Evolutionary conservation across 805 yeast species (phyloP).

Genomic region (Metschnikowia lochheadii): DNA sequence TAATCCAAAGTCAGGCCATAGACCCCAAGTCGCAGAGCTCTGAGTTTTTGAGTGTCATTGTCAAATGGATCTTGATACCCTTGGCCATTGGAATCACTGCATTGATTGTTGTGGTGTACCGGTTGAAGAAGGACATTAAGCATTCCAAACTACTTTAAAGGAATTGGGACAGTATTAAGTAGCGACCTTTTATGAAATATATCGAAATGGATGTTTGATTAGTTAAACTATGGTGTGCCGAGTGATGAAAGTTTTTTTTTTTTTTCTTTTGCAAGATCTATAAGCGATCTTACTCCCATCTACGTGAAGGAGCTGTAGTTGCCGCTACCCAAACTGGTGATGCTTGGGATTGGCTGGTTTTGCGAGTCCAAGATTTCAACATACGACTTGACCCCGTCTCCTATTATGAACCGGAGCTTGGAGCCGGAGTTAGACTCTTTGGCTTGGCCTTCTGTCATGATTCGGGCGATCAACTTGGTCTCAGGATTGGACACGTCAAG

Average conservation of each 20-base stretch:
- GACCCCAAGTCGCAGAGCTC: constrained; percentile 17
- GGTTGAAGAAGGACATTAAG: constrained; percentile 59
- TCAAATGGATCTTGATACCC: constrained; percentile 41
- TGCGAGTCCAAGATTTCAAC: constrained; percentile 31
- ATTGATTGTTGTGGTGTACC: constrained; percentile 45
- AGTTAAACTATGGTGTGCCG: neutral
- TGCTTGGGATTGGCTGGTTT: constrained; percentile 40
- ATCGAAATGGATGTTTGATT: neutral
- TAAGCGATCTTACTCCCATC: constrained; percentile 14
- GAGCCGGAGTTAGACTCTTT: constrained; percentile 74
- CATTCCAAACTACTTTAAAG: constrained; percentile 53
- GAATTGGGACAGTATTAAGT: neutral
- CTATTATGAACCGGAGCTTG: constrained; percentile 58
- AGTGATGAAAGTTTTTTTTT: neutral
- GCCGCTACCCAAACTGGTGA: constrained; percentile 48
- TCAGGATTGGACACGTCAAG: constrained; percentile 37
- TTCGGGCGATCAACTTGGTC: constrained; percentile 78
- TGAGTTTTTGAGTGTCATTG: constrained; percentile 20
- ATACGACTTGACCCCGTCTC: constrained; percentile 40
- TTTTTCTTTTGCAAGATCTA: neutral
- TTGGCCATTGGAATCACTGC: constrained; percentile 36
- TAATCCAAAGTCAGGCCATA: constrained; percentile 22
- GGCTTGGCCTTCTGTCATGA: constrained; percentile 69
- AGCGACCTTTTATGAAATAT: neutral
- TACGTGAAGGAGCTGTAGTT: constrained; percentile 36